Evolutionary conservation across 148 eudicot genomes (phyloP).

Genomic region (Cornus suecica): DNA sequence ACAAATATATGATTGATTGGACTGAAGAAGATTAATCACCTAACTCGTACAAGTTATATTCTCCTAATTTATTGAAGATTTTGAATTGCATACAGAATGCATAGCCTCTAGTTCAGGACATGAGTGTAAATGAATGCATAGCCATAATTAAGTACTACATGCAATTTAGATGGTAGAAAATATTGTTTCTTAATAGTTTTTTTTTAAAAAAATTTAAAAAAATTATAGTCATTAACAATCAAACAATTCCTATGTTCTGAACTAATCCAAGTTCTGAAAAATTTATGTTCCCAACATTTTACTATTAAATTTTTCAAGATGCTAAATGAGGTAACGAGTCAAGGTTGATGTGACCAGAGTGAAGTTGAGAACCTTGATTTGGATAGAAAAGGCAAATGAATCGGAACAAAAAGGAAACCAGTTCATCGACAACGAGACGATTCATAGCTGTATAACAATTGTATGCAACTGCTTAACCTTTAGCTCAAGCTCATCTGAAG

Average conservation of each 20-base stretch:
- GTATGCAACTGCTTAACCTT: slow-evolving; percentile 20
- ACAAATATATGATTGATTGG: background rate
- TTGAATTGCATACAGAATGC: too few species aligned
- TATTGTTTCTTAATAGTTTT: too few species aligned
- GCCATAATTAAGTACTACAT: too few species aligned
- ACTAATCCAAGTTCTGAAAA: background rate
- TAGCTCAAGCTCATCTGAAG: slow-evolving; percentile 10
- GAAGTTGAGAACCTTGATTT: slow-evolving; percentile 24
- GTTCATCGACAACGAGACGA: slow-evolving; percentile 16
- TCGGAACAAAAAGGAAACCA: slow-evolving; percentile 29
- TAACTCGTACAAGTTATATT: too few species aligned
- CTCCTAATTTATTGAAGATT: too few species aligned
- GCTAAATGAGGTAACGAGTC: too few species aligned
- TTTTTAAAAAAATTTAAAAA: too few species aligned
- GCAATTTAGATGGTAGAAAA: too few species aligned
- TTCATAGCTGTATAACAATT: slow-evolving; percentile 16
- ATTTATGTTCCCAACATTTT: background rate
- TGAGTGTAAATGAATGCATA: too few species aligned
- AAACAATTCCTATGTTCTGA: background rate
- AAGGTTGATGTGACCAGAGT: slow-evolving; percentile 11
- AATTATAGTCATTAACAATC: background rate
- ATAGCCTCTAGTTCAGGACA: too few species aligned
- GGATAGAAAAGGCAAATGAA: slow-evolving; percentile 32
- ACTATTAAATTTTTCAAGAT: too few species aligned
- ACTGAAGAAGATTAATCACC: background rate